phyloP scores from a whole-genome alignment of 306 rosid species.

The Boehmeria nivea region DNA sequence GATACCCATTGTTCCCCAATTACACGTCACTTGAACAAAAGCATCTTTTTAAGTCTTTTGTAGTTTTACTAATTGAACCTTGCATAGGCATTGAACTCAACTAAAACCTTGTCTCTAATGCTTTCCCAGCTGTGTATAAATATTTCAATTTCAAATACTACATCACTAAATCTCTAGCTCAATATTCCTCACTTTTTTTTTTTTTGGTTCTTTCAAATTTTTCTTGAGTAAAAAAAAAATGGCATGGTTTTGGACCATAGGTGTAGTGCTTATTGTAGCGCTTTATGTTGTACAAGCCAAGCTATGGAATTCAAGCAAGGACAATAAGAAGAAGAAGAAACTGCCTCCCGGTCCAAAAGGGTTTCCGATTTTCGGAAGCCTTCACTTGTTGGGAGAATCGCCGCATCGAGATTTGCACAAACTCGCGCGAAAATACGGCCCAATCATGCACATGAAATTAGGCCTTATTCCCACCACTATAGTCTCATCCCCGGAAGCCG shows the following conservation, averaged over 20 bases:
- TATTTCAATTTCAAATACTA: no score
- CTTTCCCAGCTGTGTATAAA: no score
- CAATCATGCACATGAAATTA: slow-evolving; percentile 23
- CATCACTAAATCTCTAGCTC: no score
- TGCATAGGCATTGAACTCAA: no score
- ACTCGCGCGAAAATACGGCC: slow-evolving; percentile 21
- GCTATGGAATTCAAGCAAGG: slow-evolving; percentile 3
- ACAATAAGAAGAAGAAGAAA: slow-evolving; percentile 6
- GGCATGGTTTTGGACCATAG: slow-evolving; percentile 6
- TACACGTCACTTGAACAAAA: no score
- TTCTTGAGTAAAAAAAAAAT: background rate
- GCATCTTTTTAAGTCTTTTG: no score
- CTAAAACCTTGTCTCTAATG: no score
- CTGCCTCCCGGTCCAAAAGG: slow-evolving; percentile 42
- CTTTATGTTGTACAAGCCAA: background rate
- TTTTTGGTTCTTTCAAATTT: no score
- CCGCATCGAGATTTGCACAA: slow-evolving; percentile 18
- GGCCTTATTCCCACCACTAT: slow-evolving; percentile 16
- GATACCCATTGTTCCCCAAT: no score
- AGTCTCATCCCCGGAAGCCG: slow-evolving; percentile 36
- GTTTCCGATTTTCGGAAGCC: slow-evolving; percentile 38
- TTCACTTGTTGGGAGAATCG: slow-evolving; percentile 37
- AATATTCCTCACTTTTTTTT: no score
- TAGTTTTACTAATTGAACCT: no score
- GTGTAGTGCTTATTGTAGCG: background rate